Evolutionary conservation across 495 filamentous ascomycete species (phyloP).

Genomic region (Trichoderma orchidacearum): DNA sequence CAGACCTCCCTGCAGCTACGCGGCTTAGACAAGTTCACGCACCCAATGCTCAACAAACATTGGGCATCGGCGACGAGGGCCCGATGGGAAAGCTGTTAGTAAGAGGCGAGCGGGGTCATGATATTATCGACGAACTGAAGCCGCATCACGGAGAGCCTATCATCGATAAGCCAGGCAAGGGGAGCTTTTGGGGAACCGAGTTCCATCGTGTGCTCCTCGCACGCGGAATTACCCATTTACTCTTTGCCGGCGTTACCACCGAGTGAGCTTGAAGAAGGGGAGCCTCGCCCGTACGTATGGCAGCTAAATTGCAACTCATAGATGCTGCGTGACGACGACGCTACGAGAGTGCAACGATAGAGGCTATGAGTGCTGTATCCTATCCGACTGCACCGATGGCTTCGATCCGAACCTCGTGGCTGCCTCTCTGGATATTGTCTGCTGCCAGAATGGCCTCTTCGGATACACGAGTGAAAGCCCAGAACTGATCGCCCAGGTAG

Average conservation of each 20-base stretch:
- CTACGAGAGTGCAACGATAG: slow-evolving; percentile 61
- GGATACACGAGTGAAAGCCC: not conserved
- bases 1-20: slow-evolving; percentile 38
- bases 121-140: slow-evolving; percentile 46
- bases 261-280: slow-evolving; percentile 8
- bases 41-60: slow-evolving; percentile 25
- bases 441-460: slow-evolving; percentile 18
- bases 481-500: not conserved
- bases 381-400: slow-evolving; percentile 25
- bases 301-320: not conserved
- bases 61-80: slow-evolving; percentile 41
- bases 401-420: slow-evolving; percentile 21
- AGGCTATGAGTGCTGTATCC: slow-evolving; percentile 52
- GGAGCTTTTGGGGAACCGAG: slow-evolving; percentile 51
- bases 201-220: slow-evolving; percentile 47
- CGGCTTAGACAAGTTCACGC: slow-evolving; percentile 27
- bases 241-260: slow-evolving; percentile 43
- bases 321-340: slow-evolving; percentile 51
- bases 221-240: slow-evolving; percentile 50
- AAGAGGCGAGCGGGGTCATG: slow-evolving; percentile 49
- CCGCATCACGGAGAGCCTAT: slow-evolving; percentile 44
- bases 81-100: slow-evolving; percentile 47
- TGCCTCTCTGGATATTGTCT: slow-evolving; percentile 21
- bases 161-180: slow-evolving; percentile 55
- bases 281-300: not conserved